Conservation (phyloP, 202 grass and related monocot genomes). For the Schoenoplectus tabernaemontani region DNA sequence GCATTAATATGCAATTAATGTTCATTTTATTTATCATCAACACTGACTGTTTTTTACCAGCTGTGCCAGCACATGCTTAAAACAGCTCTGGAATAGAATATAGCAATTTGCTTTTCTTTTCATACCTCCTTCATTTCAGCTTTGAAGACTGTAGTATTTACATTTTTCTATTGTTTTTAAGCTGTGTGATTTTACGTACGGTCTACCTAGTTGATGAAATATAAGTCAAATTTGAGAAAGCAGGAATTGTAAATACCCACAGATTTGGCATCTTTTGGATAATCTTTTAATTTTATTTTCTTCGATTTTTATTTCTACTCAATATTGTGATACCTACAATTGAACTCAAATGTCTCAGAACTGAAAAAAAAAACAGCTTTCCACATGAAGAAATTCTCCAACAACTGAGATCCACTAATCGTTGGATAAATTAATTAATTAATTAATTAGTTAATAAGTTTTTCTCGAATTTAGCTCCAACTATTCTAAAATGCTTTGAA, state of each 20-base stretch:
- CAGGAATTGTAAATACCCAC: background rate
- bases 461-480: background rate
- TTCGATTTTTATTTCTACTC: background rate
- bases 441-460: background rate
- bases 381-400: slow-evolving; percentile 1
- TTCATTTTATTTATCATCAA: too few relatives aligned
- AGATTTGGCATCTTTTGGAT: background rate
- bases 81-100: background rate
- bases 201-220: background rate
- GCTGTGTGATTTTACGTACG: too few relatives aligned
- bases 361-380: background rate
- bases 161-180: background rate
- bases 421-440: background rate
- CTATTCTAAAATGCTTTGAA: background rate
- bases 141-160: background rate
- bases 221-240: background rate
- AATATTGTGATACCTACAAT: background rate
- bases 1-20: too few relatives aligned
- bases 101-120: too few relatives aligned
- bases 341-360: background rate
- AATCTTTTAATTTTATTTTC: background rate
- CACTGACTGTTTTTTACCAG: too few relatives aligned
- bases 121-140: background rate
- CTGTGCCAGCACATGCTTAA: too few relatives aligned
- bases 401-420: background rate